Evolutionary conservation across 1,284 basidiomycete genomes (phyloP).

Genomic region (Schizophyllum commune): DNA sequence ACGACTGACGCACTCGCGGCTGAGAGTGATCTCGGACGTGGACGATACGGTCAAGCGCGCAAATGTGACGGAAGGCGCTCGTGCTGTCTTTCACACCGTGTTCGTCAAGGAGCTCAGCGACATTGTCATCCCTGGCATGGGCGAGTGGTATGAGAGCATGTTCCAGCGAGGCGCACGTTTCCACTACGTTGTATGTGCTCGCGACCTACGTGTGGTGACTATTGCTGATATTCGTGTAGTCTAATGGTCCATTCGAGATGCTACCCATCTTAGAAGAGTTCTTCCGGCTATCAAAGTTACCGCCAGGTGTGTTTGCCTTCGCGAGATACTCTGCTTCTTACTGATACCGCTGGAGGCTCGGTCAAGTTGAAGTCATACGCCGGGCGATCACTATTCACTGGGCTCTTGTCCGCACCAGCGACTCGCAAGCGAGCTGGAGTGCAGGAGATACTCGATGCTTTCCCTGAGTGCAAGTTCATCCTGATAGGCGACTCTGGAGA

Average conservation of each 20-base stretch:
- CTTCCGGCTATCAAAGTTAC: conserved; percentile 60
- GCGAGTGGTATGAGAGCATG: conserved; percentile 72
- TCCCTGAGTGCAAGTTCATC: conserved; percentile 69
- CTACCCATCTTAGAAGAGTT: conserved; percentile 77
- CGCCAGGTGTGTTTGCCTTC: conserved; percentile 38
- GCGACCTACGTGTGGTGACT: conserved; percentile 6
- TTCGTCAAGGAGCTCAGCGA: conserved; percentile 75
- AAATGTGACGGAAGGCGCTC: conserved; percentile 64
- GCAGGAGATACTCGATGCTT: conserved; percentile 69
- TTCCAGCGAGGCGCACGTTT: conserved; percentile 66
- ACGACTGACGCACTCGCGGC: conserved; percentile 45
- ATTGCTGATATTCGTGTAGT: conserved; percentile 36
- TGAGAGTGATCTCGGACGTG: conserved; percentile 86
- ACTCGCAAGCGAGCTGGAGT: conserved; percentile 76
- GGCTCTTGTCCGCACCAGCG: conserved; percentile 66
- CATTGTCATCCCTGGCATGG: conserved; percentile 79
- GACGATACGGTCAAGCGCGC: conserved; percentile 90
- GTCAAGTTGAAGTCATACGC: conserved; percentile 76
- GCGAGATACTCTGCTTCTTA: conserved; percentile 10
- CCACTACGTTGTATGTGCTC: conserved; percentile 73
- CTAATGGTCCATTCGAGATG: conserved; percentile 86
- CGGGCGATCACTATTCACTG: conserved; percentile 72
- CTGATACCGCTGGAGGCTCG: conserved; percentile 34
- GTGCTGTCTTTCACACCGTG: conserved; percentile 72
- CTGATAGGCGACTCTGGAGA: conserved; percentile 86